These are phyloP conservation scores for Fusarium sp. DNA, from an alignment of 2,329 filamentous ascomycete species.

Conservation along the genomic window DNA sequence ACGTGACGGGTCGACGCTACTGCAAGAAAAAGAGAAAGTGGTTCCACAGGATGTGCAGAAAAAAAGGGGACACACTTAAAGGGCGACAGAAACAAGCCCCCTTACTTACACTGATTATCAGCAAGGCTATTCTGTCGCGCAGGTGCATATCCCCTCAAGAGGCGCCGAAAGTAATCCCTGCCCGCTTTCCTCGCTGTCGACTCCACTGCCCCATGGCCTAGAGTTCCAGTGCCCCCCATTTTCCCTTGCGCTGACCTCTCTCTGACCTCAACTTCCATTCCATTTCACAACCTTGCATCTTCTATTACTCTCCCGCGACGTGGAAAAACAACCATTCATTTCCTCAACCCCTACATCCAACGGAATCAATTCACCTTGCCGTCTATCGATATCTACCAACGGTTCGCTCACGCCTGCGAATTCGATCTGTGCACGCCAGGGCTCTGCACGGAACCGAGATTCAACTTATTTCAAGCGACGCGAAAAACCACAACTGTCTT, in stretches of 20 bases:
- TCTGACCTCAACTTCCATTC: slow-evolving; percentile 11
- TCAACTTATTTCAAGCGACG: slow-evolving; percentile 9
- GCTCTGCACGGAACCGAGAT: slow-evolving; percentile 31
- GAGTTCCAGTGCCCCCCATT: slow-evolving; percentile 1
- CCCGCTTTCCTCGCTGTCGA: neutral
- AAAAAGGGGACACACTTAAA: slow-evolving; percentile 12
- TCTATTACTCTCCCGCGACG: slow-evolving; percentile 4
- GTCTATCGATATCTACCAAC: neutral
- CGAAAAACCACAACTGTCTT: neutral
- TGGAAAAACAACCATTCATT: neutral
- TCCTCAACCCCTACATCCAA: neutral
- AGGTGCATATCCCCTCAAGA: neutral
- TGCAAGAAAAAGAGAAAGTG: neutral
- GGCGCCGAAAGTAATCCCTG: neutral
- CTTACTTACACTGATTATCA: rapidly evolving
- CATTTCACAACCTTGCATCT: slow-evolving; percentile 2
- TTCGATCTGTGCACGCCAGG: slow-evolving; percentile 21
- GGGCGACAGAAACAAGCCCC: neutral
- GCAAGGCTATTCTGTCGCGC: neutral
- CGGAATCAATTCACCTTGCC: neutral
- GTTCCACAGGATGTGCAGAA: neutral
- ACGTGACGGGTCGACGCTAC: neutral
- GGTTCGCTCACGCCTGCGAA: neutral
- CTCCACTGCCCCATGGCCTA: slow-evolving; percentile 3
- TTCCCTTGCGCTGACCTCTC: slow-evolving; percentile 3